These are phyloP conservation scores for Aspergillus flavus DNA, from an alignment of 2,329 filamentous ascomycete genomes.

Conservation along the genomic window DNA sequence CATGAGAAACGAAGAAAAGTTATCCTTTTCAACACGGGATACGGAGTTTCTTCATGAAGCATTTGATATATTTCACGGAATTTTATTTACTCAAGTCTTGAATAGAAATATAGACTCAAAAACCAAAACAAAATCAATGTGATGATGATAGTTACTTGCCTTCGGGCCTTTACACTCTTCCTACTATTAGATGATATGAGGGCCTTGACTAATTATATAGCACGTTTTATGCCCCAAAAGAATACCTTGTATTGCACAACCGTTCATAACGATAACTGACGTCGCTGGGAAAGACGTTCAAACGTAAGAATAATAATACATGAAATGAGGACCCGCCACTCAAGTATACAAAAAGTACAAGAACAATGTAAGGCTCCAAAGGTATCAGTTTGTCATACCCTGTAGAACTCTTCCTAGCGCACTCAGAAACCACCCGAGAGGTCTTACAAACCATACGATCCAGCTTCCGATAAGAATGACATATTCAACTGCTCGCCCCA, in stretches of 20 bases:
- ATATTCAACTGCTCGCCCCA: slow-evolving; percentile 35
- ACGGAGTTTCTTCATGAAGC: slow-evolving; percentile 21
- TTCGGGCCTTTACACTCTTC: background rate
- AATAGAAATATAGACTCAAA: background rate
- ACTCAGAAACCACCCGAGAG: slow-evolving; percentile 36
- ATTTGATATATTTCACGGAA: slow-evolving; percentile 16
- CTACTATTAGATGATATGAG: background rate
- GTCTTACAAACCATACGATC: slow-evolving; percentile 40
- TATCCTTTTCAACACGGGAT: slow-evolving; percentile 35
- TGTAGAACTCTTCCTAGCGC: slow-evolving; percentile 30
- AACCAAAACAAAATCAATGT: background rate
- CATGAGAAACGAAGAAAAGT: slow-evolving; percentile 18
- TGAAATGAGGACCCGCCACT: slow-evolving; percentile 1
- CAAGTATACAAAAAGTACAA: slow-evolving; percentile 3
- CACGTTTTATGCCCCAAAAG: background rate
- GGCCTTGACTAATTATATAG: background rate
- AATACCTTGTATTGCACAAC: background rate
- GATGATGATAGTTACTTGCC: background rate
- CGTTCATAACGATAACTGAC: background rate
- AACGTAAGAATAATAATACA: slow-evolving; percentile 13
- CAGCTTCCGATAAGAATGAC: slow-evolving; percentile 38
- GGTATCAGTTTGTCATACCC: background rate
- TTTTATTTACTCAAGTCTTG: slow-evolving; percentile 7
- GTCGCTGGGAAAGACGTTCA: background rate
- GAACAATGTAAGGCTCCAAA: background rate